Conservation (phyloP, 1,284 basidiomycete genomes). For the Trichosporon sp. region DNA sequence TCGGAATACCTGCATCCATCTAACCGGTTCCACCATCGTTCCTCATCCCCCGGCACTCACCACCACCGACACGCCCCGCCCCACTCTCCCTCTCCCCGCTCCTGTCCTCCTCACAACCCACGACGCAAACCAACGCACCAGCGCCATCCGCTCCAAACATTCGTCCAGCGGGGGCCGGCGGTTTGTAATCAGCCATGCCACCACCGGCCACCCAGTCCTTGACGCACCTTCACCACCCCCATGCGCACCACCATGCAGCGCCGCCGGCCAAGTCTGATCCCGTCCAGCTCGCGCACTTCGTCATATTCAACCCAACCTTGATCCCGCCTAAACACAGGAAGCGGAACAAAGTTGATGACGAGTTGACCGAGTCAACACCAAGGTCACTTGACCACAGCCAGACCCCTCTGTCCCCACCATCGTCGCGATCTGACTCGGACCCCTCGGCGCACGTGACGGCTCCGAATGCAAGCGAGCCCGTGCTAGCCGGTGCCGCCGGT, state of each 20-base stretch:
- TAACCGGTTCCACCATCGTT: slow-evolving; percentile 1
- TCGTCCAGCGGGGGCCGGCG: neutral
- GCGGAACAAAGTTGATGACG: neutral
- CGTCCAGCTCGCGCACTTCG: slow-evolving; percentile 38
- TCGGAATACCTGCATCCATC: neutral
- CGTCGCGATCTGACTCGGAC: neutral
- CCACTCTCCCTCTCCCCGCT: neutral
- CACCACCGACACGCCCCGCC: neutral
- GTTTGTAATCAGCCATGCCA: slow-evolving; percentile 2
- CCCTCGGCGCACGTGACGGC: neutral
- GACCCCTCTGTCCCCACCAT: neutral
- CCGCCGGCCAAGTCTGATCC: neutral
- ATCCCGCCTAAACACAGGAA: neutral
- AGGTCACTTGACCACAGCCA: neutral
- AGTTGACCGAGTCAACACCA: neutral
- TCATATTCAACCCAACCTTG: slow-evolving; percentile 44
- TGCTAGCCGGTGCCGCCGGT: neutral
- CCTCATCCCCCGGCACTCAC: neutral
- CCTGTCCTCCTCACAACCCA: neutral
- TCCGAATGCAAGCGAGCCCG: neutral
- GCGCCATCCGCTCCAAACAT: neutral
- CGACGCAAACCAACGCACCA: neutral
- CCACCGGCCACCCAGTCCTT: slow-evolving; percentile 1
- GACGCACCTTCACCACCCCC: neutral
- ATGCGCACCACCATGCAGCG: neutral